Evolutionary conservation across 441 rosid species (phyloP).

Genomic region (Populus hybrid): DNA sequence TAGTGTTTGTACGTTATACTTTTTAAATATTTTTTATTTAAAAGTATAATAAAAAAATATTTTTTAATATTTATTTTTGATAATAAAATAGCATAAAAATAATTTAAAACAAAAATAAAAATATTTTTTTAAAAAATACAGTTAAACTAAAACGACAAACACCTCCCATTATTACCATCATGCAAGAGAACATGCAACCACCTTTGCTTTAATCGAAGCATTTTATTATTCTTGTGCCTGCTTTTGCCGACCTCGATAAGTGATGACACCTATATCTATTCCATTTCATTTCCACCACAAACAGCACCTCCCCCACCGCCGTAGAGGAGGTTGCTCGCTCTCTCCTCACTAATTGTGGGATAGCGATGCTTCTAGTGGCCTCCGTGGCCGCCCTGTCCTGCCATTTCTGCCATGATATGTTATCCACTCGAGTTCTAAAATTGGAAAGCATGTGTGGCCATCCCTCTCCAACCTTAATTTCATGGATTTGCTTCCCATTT

Average conservation of each 20-base stretch:
- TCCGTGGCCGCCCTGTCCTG: neutral
- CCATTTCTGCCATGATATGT: neutral
- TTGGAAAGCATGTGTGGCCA: neutral
- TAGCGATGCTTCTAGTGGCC: neutral
- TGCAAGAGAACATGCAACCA: neutral
- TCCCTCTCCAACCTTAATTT: too few relatives aligned
- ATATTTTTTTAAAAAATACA: too few relatives aligned
- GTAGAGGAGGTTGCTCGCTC: too few relatives aligned
- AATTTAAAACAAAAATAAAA: too few relatives aligned
- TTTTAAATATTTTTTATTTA: too few relatives aligned
- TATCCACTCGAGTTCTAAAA: neutral
- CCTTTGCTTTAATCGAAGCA: neutral
- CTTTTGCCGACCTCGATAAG: neutral
- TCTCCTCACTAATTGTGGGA: too few relatives aligned
- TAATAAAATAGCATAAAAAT: too few relatives aligned
- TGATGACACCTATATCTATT: neutral
- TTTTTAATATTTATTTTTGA: too few relatives aligned
- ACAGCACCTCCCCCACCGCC: neutral
- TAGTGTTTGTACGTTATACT: too few relatives aligned
- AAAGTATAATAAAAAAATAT: too few relatives aligned
- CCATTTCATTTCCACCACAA: neutral
- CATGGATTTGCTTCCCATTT: too few relatives aligned
- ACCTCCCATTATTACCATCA: neutral
- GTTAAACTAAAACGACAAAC: too few relatives aligned
- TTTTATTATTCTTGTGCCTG: neutral